Evolutionary conservation across 2,329 filamentous ascomycete species (phyloP).

Genomic region (Trichocomaceae sp.): DNA sequence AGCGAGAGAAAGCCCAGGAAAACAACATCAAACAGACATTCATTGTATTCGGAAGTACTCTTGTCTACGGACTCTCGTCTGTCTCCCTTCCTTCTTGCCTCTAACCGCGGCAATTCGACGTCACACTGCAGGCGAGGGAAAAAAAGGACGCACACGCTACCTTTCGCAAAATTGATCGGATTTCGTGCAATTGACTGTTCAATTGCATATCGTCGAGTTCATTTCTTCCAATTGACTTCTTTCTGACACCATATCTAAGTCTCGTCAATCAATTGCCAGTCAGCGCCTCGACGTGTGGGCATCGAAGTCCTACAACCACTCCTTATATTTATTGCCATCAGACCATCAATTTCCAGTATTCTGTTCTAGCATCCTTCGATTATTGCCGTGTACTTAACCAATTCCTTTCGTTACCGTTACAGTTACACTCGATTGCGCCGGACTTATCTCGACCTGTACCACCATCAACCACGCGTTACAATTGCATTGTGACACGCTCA

Average conservation of each 20-base stretch:
- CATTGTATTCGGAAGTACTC: neutral
- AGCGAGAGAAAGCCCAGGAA: neutral
- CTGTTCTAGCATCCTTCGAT: too few relatives aligned
- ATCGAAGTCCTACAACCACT: neutral
- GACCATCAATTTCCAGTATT: neutral
- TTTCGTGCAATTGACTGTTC: neutral
- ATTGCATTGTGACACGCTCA: neutral
- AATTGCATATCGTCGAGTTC: neutral
- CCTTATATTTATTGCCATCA: neutral
- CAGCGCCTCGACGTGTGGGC: neutral
- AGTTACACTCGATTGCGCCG: too few relatives aligned
- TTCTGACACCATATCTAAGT: neutral
- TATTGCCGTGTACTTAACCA: neutral
- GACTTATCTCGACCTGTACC: too few relatives aligned
- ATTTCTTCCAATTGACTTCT: neutral
- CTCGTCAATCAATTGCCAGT: constrained; percentile 2
- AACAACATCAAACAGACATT: neutral
- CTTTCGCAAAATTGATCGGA: neutral
- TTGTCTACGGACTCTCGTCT: neutral
- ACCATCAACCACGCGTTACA: neutral
- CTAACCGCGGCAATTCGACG: neutral
- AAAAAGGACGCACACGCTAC: neutral
- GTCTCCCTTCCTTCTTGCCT: neutral
- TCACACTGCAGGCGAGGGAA: neutral
- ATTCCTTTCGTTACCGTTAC: neutral